Evolutionary conservation across 306 rosid genomes (phyloP), one percentile per base, ranked within the genome.

Genomic region (Quercus berberidifolia): DNA sequence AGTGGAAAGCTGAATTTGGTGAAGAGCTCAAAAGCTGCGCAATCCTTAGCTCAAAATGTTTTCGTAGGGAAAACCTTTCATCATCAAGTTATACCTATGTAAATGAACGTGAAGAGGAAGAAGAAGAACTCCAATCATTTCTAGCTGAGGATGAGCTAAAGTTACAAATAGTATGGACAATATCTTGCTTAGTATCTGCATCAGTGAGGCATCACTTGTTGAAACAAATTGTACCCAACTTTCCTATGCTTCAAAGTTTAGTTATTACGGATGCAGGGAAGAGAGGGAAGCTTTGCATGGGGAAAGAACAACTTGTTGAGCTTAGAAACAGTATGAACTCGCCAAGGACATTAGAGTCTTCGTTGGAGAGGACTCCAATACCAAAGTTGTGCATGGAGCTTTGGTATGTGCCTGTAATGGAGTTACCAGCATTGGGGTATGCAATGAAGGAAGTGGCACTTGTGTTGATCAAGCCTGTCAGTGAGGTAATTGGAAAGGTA

Each of bases 1-100:
- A 83, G 46, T 87, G 90, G 88, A 84, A 84, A 15, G 86, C 88
- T 13, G 79, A 74, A 31, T 87, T 79, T 68, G 90, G 86, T 0
- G 46, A 55, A 10, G 78, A 63, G 46, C 75, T 87, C 75, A 63
- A 74, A 75, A 73, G 74, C 62, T 84, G 86, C 83, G 63, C 77
- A 19, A 65, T 87, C 21, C 68, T 84, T 46, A 83, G 86, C 8
- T 88, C 88, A 4, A 79, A 79, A 5, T 79, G 84, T n/a, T 10
- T 81, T 56, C 59, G 76, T 25, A 76, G 85, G 71, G 68, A 72
- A 60, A 9, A 77, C n/a, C 4, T 62, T 65, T n/a, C 35, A 3
- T 17, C 7, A 25, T n/a, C 49, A 28, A 73, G 3, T 38, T 38
- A 38, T 46, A 41, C 28, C 75, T 6, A 62, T 30, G 17, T 19